phyloP scores from a whole-genome alignment of 176 grass and related monocot species.

The Musa troglodytarum region DNA sequence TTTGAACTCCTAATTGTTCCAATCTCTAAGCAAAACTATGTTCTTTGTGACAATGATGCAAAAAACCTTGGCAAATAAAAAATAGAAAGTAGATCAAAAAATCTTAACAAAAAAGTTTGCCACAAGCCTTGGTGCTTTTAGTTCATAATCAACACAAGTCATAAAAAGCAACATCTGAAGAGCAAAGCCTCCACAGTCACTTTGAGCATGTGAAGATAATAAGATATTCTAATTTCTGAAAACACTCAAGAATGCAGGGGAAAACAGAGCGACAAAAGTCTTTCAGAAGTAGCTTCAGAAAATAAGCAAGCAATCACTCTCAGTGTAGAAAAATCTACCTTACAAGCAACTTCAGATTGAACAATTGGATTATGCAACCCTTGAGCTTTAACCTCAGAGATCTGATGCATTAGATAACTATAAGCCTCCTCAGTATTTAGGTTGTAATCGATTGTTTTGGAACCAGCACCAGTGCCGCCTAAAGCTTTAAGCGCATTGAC shows the following conservation, averaged over 20 bases:
- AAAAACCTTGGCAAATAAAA: too few relatives aligned
- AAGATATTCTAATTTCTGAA: neutral
- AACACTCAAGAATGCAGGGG: neutral
- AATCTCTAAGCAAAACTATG: too few relatives aligned
- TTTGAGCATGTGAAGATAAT: neutral
- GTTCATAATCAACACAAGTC: neutral
- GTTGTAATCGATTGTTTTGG: slow-evolving; percentile 31
- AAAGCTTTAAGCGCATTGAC: slow-evolving; percentile 85
- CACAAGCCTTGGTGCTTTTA: neutral
- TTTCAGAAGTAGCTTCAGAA: neutral
- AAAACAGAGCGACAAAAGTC: neutral
- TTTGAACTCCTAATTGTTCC: too few relatives aligned
- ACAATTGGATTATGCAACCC: slow-evolving; percentile 46
- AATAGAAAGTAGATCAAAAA: too few relatives aligned
- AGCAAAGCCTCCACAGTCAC: neutral
- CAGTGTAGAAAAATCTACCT: slow-evolving; percentile 41
- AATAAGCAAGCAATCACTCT: neutral
- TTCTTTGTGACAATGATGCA: too few relatives aligned
- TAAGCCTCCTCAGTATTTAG: slow-evolving; percentile 66
- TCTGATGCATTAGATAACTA: slow-evolving; percentile 50
- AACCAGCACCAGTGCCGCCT: slow-evolving; percentile 47
- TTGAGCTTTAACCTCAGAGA: slow-evolving; percentile 58
- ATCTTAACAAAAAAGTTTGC: neutral
- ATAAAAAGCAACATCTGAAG: neutral
- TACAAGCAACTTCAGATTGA: slow-evolving; percentile 61